A percentile compares a stretch with the other conserved stretches of the same genome.
phyloP scores from a whole-genome alignment of 306 rosid species.

The Spatholobus suberectus region DNA sequence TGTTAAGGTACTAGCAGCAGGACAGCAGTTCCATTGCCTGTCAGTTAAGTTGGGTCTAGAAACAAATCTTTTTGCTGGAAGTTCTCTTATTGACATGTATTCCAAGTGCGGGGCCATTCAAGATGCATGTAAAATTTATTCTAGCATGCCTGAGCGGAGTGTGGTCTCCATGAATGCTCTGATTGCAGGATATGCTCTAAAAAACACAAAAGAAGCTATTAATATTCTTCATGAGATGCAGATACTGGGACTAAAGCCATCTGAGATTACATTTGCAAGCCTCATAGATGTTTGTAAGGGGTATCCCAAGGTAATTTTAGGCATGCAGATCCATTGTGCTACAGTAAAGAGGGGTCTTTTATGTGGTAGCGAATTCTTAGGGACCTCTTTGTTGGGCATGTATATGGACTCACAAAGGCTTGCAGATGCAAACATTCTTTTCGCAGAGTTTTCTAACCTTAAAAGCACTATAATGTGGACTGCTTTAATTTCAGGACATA shows the following conservation, averaged over 20 bases:
- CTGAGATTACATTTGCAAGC: constrained; percentile 72
- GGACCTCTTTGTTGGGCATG: constrained; percentile 72
- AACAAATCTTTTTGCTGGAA: constrained; percentile 70
- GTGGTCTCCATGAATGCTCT: constrained; percentile 75
- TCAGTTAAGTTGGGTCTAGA: constrained; percentile 75
- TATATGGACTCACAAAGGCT: constrained; percentile 65
- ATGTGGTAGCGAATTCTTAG: constrained; percentile 65
- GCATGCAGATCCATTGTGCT: constrained; percentile 72
- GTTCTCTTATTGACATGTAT: constrained; percentile 90
- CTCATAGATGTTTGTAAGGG: constrained; percentile 74
- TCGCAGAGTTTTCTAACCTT: constrained; percentile 67
- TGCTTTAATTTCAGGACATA: constrained; percentile 66
- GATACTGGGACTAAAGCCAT: constrained; percentile 60
- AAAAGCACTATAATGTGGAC: constrained; percentile 71
- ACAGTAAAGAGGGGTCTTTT: constrained; percentile 62
- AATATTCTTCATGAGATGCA: constrained; percentile 63
- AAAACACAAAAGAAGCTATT: constrained; percentile 58
- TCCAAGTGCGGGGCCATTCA: constrained; percentile 63
- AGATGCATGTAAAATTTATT: constrained; percentile 60
- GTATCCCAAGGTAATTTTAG: constrained; percentile 51
- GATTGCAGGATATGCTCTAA: constrained; percentile 69
- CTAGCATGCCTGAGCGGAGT: constrained; percentile 63
- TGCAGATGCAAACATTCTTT: constrained; percentile 63
- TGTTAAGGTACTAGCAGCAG: constrained; percentile 54
- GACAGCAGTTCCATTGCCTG: constrained; percentile 72